phyloP scores from a whole-genome alignment of 768 basidiomycete species.

The Omphalotus guepiniiformis region DNA sequence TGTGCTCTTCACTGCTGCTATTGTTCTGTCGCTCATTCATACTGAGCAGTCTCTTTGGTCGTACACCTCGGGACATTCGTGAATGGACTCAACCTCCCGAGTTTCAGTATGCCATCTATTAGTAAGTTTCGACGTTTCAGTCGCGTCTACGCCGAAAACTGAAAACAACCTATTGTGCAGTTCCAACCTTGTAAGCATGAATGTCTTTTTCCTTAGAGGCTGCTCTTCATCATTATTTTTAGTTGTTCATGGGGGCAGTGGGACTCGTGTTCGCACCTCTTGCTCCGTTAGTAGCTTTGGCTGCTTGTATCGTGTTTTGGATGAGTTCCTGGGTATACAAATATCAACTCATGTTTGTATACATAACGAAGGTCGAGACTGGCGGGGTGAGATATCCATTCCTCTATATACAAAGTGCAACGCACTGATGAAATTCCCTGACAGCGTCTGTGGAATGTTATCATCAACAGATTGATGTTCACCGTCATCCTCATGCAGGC shows the following conservation, averaged over 20 bases:
- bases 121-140: slow-evolving; percentile 41
- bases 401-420: neutral
- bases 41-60: slow-evolving; percentile 71
- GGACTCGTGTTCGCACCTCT: slow-evolving; percentile 92
- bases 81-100: slow-evolving; percentile 88
- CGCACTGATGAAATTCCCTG: slow-evolving; percentile 7
- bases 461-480: slow-evolving; percentile 81
- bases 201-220: neutral
- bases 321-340: slow-evolving; percentile 86
- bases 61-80: slow-evolving; percentile 85
- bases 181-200: slow-evolving; percentile 9
- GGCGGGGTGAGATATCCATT: slow-evolving; percentile 65
- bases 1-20: slow-evolving; percentile 18
- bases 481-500: slow-evolving; percentile 84
- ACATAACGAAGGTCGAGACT: slow-evolving; percentile 81
- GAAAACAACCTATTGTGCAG: neutral
- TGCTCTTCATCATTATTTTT: slow-evolving; percentile 3
- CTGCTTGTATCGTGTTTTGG: slow-evolving; percentile 86
- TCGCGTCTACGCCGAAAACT: neutral
- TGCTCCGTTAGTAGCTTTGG: slow-evolving; percentile 84
- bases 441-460: slow-evolving; percentile 91
- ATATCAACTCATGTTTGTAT: slow-evolving; percentile 96
- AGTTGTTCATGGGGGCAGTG: slow-evolving; percentile 91
- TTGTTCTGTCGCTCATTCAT: neutral
- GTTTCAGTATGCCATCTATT: slow-evolving; percentile 86